Conservation (phyloP, 139 green algal genomes). For the Deuterostichococcus epilithicus region DNA sequence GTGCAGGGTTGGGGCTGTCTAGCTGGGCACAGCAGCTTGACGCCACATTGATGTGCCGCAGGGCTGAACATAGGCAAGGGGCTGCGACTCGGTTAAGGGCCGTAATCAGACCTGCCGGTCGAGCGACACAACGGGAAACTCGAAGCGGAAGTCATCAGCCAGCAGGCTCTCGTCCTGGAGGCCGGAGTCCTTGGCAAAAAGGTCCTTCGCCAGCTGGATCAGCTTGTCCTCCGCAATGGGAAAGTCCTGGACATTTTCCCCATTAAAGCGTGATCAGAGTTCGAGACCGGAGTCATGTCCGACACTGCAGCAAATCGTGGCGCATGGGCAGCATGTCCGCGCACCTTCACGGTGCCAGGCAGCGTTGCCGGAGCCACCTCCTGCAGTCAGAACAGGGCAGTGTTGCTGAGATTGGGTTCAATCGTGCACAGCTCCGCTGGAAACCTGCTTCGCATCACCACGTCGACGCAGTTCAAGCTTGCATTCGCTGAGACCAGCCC, state of each 20-base stretch:
- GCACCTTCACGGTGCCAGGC: background rate
- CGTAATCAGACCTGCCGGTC: conserved; percentile 17
- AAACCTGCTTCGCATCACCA: too few relatives aligned
- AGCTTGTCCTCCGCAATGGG: conserved; percentile 36
- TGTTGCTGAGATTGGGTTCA: too few relatives aligned
- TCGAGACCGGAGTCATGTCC: background rate
- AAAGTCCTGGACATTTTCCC: conserved; percentile 22
- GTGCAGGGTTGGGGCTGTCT: too few relatives aligned
- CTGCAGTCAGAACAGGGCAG: background rate
- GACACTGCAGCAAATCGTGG: background rate
- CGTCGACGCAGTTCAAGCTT: too few relatives aligned
- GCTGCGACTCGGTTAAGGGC: background rate
- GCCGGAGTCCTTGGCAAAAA: conserved; percentile 26
- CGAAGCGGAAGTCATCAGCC: conserved; percentile 49
- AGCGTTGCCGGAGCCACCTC: background rate
- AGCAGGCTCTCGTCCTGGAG: conserved; percentile 27
- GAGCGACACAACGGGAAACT: conserved; percentile 44
- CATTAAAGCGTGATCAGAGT: background rate
- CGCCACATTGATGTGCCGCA: too few relatives aligned
- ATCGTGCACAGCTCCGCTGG: too few relatives aligned
- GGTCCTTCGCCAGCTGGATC: conserved; percentile 34
- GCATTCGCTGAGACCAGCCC: too few relatives aligned
- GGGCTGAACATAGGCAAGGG: too few relatives aligned
- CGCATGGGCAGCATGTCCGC: too few relatives aligned
- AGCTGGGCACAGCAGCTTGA: too few relatives aligned